Base-by-base conservation (phyloP, 2,329 filamentous ascomycete genomes). In the Ophiostoma fasciatum region DNA sequence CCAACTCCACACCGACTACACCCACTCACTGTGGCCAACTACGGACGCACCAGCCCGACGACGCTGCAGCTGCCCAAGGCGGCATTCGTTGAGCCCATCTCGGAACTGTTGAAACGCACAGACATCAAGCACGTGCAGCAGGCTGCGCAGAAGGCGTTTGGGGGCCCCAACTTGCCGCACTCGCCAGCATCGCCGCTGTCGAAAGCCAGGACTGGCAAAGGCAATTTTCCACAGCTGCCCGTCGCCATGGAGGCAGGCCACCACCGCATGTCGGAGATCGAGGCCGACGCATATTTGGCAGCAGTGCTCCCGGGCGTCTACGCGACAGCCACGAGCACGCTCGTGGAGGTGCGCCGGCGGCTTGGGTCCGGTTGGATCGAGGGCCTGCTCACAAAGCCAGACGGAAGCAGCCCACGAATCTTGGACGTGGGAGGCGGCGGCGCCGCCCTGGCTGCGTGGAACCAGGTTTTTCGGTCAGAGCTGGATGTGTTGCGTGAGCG, bases 391-490 rank as follows among this genome's bases (percentile, higher is more conserved):
- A 58, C 61, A 18, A 70, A 72, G 46, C 62, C 63, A n/a, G 67
- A 70, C 6, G 61, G 65, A 19, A 55, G 63, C 29, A 64, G 69
- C 1, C 64, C 79, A 14, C 68, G 73, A 21, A 65, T 90, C 7
- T 62, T 92, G 5, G 82, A 92, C 51, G 76, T 75, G 5, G 82
- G 82, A 7, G 72, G 72, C 17, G 82, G 73, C 14, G 83, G 82
- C 11, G 81, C 78, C 13, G 81, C 73, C 9, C 57, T 84, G 23
- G 57, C 81, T 5, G 83, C 82, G 6, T 88, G 82, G 74, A 65
- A 82, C 36, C 77, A 88, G 45, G 65, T 96, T 9, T 48, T 92
- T 12, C 66, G 75, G 42, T 79, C 87, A 0, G 87, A 96, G 52
- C 93, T 82, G 78, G 74, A 81, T 36, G 52, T 78, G 1, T 68